phyloP scores from a whole-genome alignment of 1,284 basidiomycete species.

The Sparassis latifolia region DNA sequence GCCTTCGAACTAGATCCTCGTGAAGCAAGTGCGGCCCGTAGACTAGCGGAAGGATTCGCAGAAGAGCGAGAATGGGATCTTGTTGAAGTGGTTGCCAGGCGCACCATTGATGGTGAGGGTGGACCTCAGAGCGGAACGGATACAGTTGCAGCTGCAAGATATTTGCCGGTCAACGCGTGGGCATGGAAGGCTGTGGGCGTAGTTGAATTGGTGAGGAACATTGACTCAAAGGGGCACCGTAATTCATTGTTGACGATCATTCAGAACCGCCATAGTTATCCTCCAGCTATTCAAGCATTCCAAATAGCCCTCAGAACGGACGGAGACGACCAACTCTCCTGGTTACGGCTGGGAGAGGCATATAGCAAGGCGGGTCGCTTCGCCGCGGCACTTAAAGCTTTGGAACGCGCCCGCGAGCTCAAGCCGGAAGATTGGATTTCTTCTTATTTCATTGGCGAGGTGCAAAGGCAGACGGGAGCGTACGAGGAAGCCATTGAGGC shows the following conservation, averaged over 20 bases:
- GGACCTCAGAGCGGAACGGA: conserved; percentile 60
- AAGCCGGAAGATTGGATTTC: conserved; percentile 79
- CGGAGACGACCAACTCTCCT: conserved; percentile 71
- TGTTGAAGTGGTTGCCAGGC: conserved; percentile 86
- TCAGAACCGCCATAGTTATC: conserved; percentile 72
- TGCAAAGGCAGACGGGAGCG: conserved; percentile 76
- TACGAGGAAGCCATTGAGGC: conserved; percentile 70
- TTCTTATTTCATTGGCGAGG: conserved; percentile 80
- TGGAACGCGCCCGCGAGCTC: conserved; percentile 69
- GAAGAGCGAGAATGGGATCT: conserved; percentile 94
- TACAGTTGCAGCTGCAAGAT: conserved; percentile 39
- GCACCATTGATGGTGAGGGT: conserved; percentile 92
- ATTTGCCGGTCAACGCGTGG: conserved; percentile 85
- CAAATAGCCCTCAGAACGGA: conserved; percentile 86
- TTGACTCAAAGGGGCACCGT: conserved; percentile 3
- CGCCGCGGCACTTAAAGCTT: conserved; percentile 85
- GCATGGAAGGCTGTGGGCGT: conserved; percentile 97
- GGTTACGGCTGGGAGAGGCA: conserved; percentile 90
- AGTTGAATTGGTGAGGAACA: conserved; percentile 73
- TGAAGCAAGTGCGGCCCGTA: conserved; percentile 80
- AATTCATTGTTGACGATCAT: neutral
- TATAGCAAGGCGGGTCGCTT: conserved; percentile 87
- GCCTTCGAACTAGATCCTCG: conserved; percentile 95
- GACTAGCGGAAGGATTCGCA: conserved; percentile 86
- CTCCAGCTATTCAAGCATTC: conserved; percentile 78